Conservation (phyloP, 495 filamentous ascomycete species). For the Beverwykella pulmonaria region DNA sequence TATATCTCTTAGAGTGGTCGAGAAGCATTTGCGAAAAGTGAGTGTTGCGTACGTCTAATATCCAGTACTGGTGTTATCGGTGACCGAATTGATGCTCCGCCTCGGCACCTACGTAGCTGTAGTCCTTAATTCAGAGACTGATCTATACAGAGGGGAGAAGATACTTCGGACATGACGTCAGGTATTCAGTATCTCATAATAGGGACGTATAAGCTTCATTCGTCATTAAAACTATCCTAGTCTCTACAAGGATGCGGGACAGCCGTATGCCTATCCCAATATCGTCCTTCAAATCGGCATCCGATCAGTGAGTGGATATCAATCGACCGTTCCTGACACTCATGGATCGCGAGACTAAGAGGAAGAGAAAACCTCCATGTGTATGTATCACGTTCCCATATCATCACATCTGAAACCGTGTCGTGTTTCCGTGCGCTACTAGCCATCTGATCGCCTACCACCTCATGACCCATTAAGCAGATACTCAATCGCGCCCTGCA, state of each 20-base stretch:
- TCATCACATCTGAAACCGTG: too few relatives aligned
- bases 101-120: too few relatives aligned
- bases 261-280: background rate
- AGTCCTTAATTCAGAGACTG: too few relatives aligned
- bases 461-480: conserved; percentile 48
- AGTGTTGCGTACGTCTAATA: too few relatives aligned
- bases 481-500: conserved; percentile 92
- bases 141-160: too few relatives aligned
- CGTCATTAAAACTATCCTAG: background rate
- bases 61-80: too few relatives aligned
- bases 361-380: background rate
- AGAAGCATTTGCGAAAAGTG: too few relatives aligned
- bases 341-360: background rate
- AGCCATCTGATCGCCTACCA: background rate
- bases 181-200: too few relatives aligned
- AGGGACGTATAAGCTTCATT: too few relatives aligned
- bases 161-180: too few relatives aligned
- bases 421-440: background rate
- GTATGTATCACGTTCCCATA: background rate
- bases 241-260: background rate
- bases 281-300: background rate
- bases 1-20: too few relatives aligned
- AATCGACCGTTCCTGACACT: background rate
- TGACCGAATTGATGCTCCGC: too few relatives aligned
- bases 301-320: background rate